Evolutionary conservation across 768 basidiomycete species (phyloP).

Genomic region (Suillus brevipes): DNA sequence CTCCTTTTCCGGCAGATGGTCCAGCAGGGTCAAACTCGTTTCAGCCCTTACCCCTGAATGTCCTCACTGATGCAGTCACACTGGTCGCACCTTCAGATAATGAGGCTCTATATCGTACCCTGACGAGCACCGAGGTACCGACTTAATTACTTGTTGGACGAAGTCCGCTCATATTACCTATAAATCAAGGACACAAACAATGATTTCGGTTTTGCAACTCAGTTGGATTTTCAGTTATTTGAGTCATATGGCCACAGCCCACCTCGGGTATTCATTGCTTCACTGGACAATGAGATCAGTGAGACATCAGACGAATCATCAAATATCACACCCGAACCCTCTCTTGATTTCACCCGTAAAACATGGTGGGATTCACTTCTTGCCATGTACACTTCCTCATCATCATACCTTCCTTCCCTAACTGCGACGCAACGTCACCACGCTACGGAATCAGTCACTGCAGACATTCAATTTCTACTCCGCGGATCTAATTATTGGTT

Average conservation of each 20-base stretch:
- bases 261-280: slow-evolving; percentile 12
- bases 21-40: slow-evolving; percentile 5
- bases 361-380: slow-evolving; percentile 80
- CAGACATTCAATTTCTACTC: slow-evolving; percentile 66
- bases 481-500: slow-evolving; percentile 68
- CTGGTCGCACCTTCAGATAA: slow-evolving; percentile 13
- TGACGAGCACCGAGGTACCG: slow-evolving; percentile 32
- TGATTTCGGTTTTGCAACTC: slow-evolving; percentile 9
- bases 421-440: slow-evolving; percentile 46
- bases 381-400: slow-evolving; percentile 47
- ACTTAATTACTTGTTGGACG: slow-evolving; percentile 22
- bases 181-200: slow-evolving; percentile 24
- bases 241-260: slow-evolving; percentile 1
- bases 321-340: slow-evolving; percentile 53
- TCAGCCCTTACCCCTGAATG: slow-evolving; percentile 8
- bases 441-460: slow-evolving; percentile 45
- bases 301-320: slow-evolving; percentile 16
- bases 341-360: slow-evolving; percentile 65
- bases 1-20: slow-evolving; percentile 15
- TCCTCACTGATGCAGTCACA: slow-evolving; percentile 12
- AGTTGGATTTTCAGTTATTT: slow-evolving; percentile 8
- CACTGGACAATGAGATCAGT: slow-evolving; percentile 15
- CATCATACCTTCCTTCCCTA: slow-evolving; percentile 35
- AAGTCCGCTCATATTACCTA: slow-evolving; percentile 24
- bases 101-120: slow-evolving; percentile 13